Percentiles rank a stretch among this genome's conserved stretches.
Evolutionary conservation across 495 filamentous ascomycete genomes (phyloP).

Genomic region (Podospora sp.): DNA sequence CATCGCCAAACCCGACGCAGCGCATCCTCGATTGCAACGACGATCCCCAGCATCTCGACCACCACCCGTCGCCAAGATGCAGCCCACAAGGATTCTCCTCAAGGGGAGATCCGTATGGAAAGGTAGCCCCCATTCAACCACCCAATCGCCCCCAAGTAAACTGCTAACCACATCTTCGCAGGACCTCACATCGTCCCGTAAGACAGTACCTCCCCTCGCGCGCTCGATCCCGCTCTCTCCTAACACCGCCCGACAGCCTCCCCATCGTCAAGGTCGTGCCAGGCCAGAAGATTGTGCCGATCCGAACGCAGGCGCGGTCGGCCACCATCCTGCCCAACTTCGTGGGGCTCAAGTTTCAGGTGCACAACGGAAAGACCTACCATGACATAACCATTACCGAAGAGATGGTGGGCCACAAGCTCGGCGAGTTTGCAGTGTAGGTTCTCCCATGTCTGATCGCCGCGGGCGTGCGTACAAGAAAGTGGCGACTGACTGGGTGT

Average conservation of each 20-base stretch:
- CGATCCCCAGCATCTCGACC: slow-evolving; percentile 8
- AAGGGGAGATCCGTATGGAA: slow-evolving; percentile 34
- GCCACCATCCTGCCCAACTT: slow-evolving; percentile 97
- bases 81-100: slow-evolving; percentile 54
- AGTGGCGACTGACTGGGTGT: slow-evolving; percentile 15
- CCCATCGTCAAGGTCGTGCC: slow-evolving; percentile 64
- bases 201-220: slow-evolving; percentile 31
- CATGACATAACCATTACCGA: slow-evolving; percentile 86
- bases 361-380: slow-evolving; percentile 95
- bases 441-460: slow-evolving; percentile 38
- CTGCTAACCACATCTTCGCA: slow-evolving; percentile 33
- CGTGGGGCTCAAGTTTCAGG: slow-evolving; percentile 88
- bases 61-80: slow-evolving; percentile 44
- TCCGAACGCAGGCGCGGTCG: slow-evolving; percentile 83
- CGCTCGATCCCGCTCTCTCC: background rate
- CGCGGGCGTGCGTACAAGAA: background rate
- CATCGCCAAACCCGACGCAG: background rate
- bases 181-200: slow-evolving; percentile 76
- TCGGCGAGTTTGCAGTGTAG: slow-evolving; percentile 92
- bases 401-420: slow-evolving; percentile 97
- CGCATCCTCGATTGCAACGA: background rate
- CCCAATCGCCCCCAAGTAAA: background rate
- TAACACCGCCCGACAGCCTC: slow-evolving; percentile 47
- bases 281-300: slow-evolving; percentile 67
- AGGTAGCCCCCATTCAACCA: slow-evolving; percentile 3